Evolutionary conservation across 495 filamentous ascomycete species (phyloP).

Genomic region (Aspergillus baeticus): DNA sequence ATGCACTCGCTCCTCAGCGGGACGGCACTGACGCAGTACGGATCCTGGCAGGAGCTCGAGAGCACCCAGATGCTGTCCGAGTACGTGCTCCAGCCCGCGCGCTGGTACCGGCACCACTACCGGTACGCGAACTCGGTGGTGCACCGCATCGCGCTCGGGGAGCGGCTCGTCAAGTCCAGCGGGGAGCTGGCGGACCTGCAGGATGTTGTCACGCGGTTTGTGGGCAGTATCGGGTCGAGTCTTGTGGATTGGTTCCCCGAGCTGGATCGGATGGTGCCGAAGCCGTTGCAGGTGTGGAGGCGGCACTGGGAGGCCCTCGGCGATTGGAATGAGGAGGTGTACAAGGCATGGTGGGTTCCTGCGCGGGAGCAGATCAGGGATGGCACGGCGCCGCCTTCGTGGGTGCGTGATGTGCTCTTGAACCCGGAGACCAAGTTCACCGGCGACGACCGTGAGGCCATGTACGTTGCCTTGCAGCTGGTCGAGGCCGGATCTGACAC

Average conservation of each 20-base stretch:
- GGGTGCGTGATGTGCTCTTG: conserved; percentile 33
- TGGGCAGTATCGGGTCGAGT: conserved; percentile 26
- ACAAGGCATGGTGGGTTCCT: conserved; percentile 35
- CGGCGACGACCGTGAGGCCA: conserved; percentile 40
- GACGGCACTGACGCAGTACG: conserved; percentile 32
- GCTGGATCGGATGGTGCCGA: conserved; percentile 26
- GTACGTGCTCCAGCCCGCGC: conserved; percentile 32
- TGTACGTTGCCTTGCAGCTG: conserved; percentile 41
- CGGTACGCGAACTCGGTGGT: conserved; percentile 44
- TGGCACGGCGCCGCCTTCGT: conserved; percentile 28
- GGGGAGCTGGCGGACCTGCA: conserved; percentile 29
- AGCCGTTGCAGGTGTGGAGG: conserved; percentile 40
- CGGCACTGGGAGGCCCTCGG: conserved; percentile 30
- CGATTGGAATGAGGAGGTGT: conserved; percentile 30
- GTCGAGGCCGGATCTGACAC: conserved; percentile 48
- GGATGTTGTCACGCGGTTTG: conserved; percentile 25
- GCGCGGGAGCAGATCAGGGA: conserved; percentile 20
- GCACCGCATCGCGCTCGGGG: conserved; percentile 33
- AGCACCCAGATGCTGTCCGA: conserved; percentile 34
- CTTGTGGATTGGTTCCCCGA: conserved; percentile 35
- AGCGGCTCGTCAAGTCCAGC: conserved; percentile 18
- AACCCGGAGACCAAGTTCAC: conserved; percentile 33
- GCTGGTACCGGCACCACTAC: conserved; percentile 40
- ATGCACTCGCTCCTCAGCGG: conserved; percentile 44
- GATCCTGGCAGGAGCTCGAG: conserved; percentile 38